Conservation (phyloP, 306 rosid species). For the Medicago truncatula region MtrunA17r5.0-ANR NC_053046.1:43208001-43208500, state of each 20-base stretch:
- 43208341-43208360: slow-evolving; percentile 94
- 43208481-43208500: slow-evolving; percentile 12
- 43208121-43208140: too few relatives aligned
- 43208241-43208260: slow-evolving; percentile 27
- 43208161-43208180: not conserved
- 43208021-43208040: too few relatives aligned
- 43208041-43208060: too few relatives aligned
- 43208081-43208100: too few relatives aligned
- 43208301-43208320: slow-evolving; percentile 1
- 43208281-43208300: not conserved
- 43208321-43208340: slow-evolving; percentile 69
- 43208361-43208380: slow-evolving; percentile 92
- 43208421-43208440: slow-evolving; percentile 30
- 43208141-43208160: not conserved
- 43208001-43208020: too few relatives aligned
- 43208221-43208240: not conserved
- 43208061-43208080: too few relatives aligned
- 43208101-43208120: too few relatives aligned
- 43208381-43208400: slow-evolving; percentile 97
- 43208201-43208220: not conserved
- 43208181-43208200: not conserved
- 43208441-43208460: slow-evolving; percentile 1
- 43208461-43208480: slow-evolving; percentile 2
- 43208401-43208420: slow-evolving; percentile 98
- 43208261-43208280: not conserved